Evolutionary conservation across 768 basidiomycete species (phyloP), one percentile per base, ranked within the genome.

Genomic region (Trametes cingulata): DNA sequence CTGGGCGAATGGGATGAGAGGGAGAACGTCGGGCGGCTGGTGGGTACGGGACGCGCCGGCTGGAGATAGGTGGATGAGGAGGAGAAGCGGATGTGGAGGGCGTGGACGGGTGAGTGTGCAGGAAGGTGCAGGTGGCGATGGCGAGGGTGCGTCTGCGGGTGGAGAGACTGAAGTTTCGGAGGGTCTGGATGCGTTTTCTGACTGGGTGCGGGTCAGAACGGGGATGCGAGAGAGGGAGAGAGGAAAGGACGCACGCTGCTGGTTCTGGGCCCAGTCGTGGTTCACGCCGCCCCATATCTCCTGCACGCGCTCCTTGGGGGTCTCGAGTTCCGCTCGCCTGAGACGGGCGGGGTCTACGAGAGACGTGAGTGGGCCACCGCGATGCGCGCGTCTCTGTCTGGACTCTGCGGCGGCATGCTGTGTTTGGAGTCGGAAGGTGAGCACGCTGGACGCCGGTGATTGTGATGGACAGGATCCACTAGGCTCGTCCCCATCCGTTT

Each of bases 91-190:
- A 68, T 3, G 63, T 52, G 0, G 69, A 68, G 14, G 58, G 54
- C 0, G 66, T 56, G 6, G 66, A 62, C 0, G 58, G 6, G 60
- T 48, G 61, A 43, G 68, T 60, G 68, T 60, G 74, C 70, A 36
- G 78, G 77, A 63, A 58, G 37, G 65, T 56, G 20, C 67, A 67
- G 47, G 81, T 78, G 1, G 85, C 87, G 0, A 82, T 82, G 3
- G 83, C 83, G 22, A 92, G 78, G n/a, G n/a, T n/a, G n/a, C 0
- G 81, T 88, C 4, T 77, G n/a, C 89, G 82, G 2, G 81, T 79
- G 0, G 87, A 83, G 1, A 89, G 77, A 0, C 76, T 76, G n/a
- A n/a, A n/a, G 69, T 86, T 86, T 13, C 88, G 81, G 2, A 90
- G 71, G 3, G 72, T 72, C 20, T 83, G 78, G 10, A 90, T 73